A percentile compares a stretch with the other conserved stretches of the same genome.
Conservation (phyloP, 352 stramenopile genomes). For the Globisporangium nodosum region DNA sequence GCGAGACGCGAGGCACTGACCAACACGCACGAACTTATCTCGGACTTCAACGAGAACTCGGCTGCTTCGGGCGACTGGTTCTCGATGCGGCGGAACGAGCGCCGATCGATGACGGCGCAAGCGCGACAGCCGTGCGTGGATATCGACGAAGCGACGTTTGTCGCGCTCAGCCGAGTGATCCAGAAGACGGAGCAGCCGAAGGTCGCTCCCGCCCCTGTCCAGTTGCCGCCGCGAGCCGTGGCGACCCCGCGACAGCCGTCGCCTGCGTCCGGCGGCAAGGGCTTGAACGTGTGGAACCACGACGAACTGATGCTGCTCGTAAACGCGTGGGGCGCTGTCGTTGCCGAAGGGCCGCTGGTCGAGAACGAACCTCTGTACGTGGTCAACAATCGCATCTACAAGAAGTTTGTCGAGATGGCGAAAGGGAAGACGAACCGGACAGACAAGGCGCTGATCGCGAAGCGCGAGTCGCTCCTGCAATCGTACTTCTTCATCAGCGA, state of each 20-base stretch:
- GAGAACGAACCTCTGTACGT: conserved; percentile 11
- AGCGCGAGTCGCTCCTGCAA: conserved; percentile 12
- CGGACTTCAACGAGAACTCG: conserved; percentile 3
- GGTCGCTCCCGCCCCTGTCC: too few relatives aligned
- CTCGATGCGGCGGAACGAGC: conserved; percentile 9
- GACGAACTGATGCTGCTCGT: conserved; percentile 9
- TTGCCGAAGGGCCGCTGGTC: not conserved
- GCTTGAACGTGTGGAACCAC: conserved; percentile 11
- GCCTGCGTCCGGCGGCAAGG: conserved; percentile 2
- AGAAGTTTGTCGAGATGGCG: conserved; percentile 11
- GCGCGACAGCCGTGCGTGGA: conserved; percentile 6
- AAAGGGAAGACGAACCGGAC: conserved; percentile 4
- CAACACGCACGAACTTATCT: conserved; percentile 10
- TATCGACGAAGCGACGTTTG: conserved; percentile 7
- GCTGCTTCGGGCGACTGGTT: conserved; percentile 2
- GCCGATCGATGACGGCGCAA: not conserved
- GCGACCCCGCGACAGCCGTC: conserved; percentile 4
- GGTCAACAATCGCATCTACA: conserved; percentile 13
- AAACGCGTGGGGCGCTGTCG: conserved; percentile 2
- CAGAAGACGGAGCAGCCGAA: not conserved
- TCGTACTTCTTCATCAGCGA: conserved; percentile 15
- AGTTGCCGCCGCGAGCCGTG: not conserved
- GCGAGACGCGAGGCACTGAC: not conserved
- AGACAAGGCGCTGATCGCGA: conserved; percentile 11
- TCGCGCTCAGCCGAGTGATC: conserved; percentile 2